Evolutionary conservation across 202 grass and related monocot species (phyloP), one percentile per base, ranked within the genome.

Genomic region (Zizania palustris): DNA sequence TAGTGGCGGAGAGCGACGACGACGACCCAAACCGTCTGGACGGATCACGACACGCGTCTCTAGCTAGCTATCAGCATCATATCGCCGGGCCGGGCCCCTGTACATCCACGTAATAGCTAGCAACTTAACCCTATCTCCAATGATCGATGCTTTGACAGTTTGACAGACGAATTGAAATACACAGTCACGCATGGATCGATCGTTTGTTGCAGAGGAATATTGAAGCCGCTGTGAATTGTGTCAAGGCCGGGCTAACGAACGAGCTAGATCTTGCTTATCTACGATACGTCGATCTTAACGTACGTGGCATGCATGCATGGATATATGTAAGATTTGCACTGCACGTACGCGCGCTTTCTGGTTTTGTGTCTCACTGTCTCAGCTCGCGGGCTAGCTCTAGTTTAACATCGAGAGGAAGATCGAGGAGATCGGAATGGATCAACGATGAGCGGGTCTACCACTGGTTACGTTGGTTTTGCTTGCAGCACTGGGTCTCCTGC

Each of bases 391-490:
- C 28, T 1, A 2, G 28, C 28, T 28, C 28, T 28, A 28, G 35
- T 21, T 60, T 83, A 53, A 67, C 51, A 60, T 34, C 5, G 22
- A 12, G 55, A 21, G 45, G 45, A 13, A 5, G 5, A n/a, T n/a
- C n/a, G n/a, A 14, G 12, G 44, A n/a, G n/a, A n/a, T n/a, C n/a
- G 3, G 20, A 38, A 38, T 14, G 3, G 15, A 41, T 45, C 10
- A 10, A 33, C 5, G 40, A 7, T 42, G 6, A 42, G 50, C n/a
- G 28, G 28, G 28, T 28, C 28, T 28, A 28, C 28, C 28, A 2
- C n/a, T n/a, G n/a, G n/a, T n/a, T n/a, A n/a, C n/a, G 53, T 72
- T 41, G 15, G 41, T 7, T 61, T 40, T 87, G 73, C 74, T 83
- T 87, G 74, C 68, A 39, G 61, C 21, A 36, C 45, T 42, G 62